Evolutionary conservation across 176 grass and related monocot species (phyloP).

Genomic region (Musa schizocarpa): DNA sequence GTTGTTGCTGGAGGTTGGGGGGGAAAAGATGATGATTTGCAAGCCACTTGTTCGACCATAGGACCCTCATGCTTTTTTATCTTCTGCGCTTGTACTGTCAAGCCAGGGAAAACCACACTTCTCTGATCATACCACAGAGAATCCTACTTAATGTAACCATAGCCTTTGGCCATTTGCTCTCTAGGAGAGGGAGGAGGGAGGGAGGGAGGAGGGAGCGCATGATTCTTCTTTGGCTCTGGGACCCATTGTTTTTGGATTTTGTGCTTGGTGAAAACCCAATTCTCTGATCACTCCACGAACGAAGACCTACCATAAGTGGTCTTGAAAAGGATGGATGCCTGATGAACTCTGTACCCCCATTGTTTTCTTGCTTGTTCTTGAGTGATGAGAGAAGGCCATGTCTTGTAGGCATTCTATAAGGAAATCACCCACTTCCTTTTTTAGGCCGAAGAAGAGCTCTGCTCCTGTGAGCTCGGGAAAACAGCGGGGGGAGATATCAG

Average conservation of each 20-base stretch:
- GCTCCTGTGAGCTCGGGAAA: background rate
- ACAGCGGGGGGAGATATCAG: too few species aligned
- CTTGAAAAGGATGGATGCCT: conserved; percentile 33
- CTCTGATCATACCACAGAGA: conserved; percentile 23
- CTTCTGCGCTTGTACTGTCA: conserved; percentile 31
- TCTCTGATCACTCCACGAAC: conserved; percentile 34
- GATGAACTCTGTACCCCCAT: conserved; percentile 30
- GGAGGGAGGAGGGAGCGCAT: conserved; percentile 2
- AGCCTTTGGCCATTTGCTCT: conserved; percentile 29
- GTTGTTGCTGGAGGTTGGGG: background rate
- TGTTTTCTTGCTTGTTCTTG: conserved; percentile 34
- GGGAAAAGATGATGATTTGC: background rate
- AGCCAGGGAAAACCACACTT: conserved; percentile 16
- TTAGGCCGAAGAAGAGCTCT: conserved; percentile 26
- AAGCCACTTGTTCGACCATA: conserved; percentile 33
- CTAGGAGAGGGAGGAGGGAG: background rate
- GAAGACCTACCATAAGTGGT: conserved; percentile 28
- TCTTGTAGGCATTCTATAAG: conserved; percentile 48
- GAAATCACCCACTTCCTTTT: conserved; percentile 52
- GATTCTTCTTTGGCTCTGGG: conserved; percentile 31
- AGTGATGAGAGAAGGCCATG: conserved; percentile 17
- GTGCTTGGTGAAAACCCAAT: conserved; percentile 39
- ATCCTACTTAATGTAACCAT: conserved; percentile 22
- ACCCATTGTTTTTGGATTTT: conserved; percentile 19
- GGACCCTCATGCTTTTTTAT: conserved; percentile 31